phyloP scores from a whole-genome alignment of 306 rosid species.

The Prosopis cineraria region DNA sequence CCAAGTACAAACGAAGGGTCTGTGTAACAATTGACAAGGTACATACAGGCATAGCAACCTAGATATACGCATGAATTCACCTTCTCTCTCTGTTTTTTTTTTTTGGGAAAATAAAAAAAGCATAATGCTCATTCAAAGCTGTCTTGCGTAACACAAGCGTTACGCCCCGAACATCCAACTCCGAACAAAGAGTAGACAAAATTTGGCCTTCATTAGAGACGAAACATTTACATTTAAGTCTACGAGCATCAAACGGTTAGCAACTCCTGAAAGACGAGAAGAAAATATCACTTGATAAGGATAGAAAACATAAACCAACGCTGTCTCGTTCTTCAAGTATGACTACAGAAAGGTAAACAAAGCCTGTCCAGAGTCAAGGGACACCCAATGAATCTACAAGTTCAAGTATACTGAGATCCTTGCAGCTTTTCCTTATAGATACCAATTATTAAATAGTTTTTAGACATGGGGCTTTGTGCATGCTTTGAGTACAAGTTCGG shows the following conservation, averaged over 20 bases:
- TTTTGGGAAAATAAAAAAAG: slow-evolving; percentile 7
- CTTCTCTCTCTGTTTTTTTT: not conserved
- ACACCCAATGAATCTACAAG: slow-evolving; percentile 2
- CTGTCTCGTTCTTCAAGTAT: not conserved
- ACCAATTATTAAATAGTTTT: slow-evolving; percentile 1
- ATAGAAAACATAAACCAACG: not conserved
- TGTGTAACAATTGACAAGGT: slow-evolving; percentile 3
- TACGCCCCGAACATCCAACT: slow-evolving; percentile 28
- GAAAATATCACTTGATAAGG: slow-evolving; percentile 22
- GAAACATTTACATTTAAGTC: slow-evolving; percentile 42
- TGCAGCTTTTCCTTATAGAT: not conserved
- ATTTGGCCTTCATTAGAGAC: slow-evolving; percentile 33
- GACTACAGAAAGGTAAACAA: not conserved
- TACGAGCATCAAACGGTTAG: slow-evolving; percentile 65
- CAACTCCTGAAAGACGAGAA: slow-evolving; percentile 73
- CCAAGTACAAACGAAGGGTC: not conserved
- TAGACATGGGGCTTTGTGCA: slow-evolving; percentile 5
- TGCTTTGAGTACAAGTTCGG: slow-evolving; percentile 4
- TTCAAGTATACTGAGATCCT: slow-evolving; percentile 1
- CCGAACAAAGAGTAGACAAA: slow-evolving; percentile 30
- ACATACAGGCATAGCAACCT: not conserved
- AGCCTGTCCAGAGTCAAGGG: not conserved
- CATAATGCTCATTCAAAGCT: slow-evolving; percentile 23
- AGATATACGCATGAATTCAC: slow-evolving; percentile 22
- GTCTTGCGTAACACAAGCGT: slow-evolving; percentile 23